These are phyloP conservation scores for Aspergillus cristatus DNA, from an alignment of 495 filamentous ascomycete species.

Conservation along the genomic window DNA sequence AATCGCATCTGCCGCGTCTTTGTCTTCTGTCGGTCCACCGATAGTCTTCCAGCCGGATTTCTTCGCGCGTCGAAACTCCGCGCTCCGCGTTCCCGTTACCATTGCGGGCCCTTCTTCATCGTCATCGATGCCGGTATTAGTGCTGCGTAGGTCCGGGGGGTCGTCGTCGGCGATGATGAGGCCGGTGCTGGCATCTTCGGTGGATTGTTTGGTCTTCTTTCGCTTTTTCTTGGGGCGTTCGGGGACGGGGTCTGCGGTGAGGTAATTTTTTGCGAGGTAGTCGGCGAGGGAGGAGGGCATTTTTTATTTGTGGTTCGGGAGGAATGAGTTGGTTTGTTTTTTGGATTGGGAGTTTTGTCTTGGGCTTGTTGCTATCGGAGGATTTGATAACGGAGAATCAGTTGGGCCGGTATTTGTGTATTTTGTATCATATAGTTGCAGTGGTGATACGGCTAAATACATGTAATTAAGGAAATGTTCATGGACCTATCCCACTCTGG, in stretches of 20 bases:
- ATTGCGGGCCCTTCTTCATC: slow-evolving; percentile 32
- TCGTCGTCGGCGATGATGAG: slow-evolving; percentile 93
- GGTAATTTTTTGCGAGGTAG: slow-evolving; percentile 93
- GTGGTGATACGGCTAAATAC: no score
- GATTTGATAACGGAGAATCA: no score
- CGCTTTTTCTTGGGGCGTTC: slow-evolving; percentile 63
- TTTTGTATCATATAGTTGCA: no score
- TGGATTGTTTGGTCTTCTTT: slow-evolving; percentile 63
- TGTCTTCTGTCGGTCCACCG: slow-evolving; percentile 37
- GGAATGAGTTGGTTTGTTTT: no score
- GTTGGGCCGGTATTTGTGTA: no score
- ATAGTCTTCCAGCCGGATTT: slow-evolving; percentile 71
- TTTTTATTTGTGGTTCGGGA: no score
- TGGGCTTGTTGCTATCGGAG: no score
- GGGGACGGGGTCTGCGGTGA: slow-evolving; percentile 58
- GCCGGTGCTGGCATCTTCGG: slow-evolving; percentile 34
- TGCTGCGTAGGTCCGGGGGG: slow-evolving; percentile 55
- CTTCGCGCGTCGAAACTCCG: slow-evolving; percentile 71
- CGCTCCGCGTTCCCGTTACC: slow-evolving; percentile 41
- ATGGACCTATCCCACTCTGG: no score
- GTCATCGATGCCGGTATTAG: slow-evolving; percentile 33
- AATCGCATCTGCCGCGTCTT: slow-evolving; percentile 73
- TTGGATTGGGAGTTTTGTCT: no score
- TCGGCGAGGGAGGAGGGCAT: slow-evolving; percentile 50
- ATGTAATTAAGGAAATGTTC: no score